Percentiles rank a stretch among this genome's conserved stretches.
Conservation (phyloP, 176 grass and related monocot species). For the Triticum timopheevii region DNA sequence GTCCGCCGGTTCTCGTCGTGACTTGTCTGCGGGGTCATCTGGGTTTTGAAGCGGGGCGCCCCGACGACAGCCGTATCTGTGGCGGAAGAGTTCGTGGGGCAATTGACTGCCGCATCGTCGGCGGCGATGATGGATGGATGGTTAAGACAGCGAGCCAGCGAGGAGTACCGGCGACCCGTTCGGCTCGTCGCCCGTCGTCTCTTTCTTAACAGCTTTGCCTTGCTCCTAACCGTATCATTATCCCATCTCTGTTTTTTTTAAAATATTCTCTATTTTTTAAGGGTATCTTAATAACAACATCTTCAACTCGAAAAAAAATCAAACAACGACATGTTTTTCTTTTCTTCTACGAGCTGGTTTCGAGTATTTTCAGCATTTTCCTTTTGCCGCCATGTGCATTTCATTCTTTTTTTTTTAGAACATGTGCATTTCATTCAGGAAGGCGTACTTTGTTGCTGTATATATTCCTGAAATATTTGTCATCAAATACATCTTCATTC, state of each 20-base stretch:
- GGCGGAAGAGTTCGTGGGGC: neutral
- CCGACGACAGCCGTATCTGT: neutral
- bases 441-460: too few species aligned
- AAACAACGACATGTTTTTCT: too few species aligned
- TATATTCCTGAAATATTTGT: too few species aligned
- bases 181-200: neutral
- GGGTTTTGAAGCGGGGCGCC: neutral
- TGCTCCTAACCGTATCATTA: neutral
- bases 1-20: neutral
- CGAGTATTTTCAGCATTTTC: neutral
- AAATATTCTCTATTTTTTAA: too few species aligned
- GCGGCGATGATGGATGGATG: neutral
- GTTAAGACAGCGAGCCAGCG: neutral
- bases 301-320: too few species aligned
- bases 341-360: neutral
- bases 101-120: neutral
- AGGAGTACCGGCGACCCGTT: neutral
- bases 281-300: too few species aligned
- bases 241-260: neutral
- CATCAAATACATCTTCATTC: too few species aligned
- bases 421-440: neutral
- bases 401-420: neutral
- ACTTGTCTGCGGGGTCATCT: neutral
- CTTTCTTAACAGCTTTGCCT: neutral
- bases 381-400: neutral